Evolutionary conservation across 2,329 filamentous ascomycete species (phyloP), one percentile per base, ranked within the genome.

Genomic region (Cordyceps fumosorosea): DNA sequence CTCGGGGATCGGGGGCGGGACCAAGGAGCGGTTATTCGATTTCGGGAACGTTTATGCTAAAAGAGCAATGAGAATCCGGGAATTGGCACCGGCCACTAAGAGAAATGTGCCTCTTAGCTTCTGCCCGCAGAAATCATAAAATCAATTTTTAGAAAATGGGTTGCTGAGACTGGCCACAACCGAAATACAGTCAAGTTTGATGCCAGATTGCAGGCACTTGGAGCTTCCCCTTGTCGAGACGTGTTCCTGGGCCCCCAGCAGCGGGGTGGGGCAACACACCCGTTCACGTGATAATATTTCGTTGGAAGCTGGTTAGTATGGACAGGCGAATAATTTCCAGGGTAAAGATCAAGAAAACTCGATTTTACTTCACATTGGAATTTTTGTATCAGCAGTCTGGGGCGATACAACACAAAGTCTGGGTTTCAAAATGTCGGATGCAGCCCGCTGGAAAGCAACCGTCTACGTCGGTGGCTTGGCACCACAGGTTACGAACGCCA

Each of bases 401-500:
- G 45, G 11, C 45, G 8, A 26, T 48, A 5, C 40, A 26, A 10
- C 42, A 24, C 14, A 29, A 53, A 16, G 6, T 14, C 8, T n/a
- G 20, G 3, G 18, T n/a, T 29, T 54, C 56, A 70, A 62, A 63
- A 96, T 97, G 90, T 87, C 91, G 37, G 92, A 97, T 74, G 80
- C 88, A 59, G 80, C 89, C 56, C 87, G 93, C 65, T 88, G 93
- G 77, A 97, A 96, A 77, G 87, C 90, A 52, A 99, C 95, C 12
- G 83, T 99, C 65, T 96, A 96, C 73, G 90, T 99, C 57, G 93
- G 93, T 65, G 93, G 93, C 37, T 85, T 99, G 56, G 88, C 95
- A 67, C 85, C 88, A 65, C 82, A 86, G 57, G 92, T 96, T 63
- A 93, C 88, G 14, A 80, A 81, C 44, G 83, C 85, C 64, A 90